Evolutionary conservation across 768 basidiomycete genomes (phyloP).

Genomic region (Leccinum imitatum): DNA sequence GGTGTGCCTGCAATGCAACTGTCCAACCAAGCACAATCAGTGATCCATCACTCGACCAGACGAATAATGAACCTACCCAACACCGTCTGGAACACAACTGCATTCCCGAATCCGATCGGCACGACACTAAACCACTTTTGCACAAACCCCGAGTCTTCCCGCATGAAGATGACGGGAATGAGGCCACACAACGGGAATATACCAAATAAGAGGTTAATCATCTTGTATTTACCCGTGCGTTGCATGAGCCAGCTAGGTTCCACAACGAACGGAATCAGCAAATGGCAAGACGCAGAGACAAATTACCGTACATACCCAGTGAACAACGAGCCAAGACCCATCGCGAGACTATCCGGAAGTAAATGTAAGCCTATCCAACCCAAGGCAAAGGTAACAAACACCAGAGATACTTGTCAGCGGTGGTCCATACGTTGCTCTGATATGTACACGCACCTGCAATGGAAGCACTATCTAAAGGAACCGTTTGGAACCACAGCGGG

Average conservation of each 20-base stretch:
- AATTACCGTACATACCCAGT: slow-evolving; percentile 35
- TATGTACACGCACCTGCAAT: slow-evolving; percentile 47
- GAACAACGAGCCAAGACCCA: slow-evolving; percentile 51
- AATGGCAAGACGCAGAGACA: background rate
- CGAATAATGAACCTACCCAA: slow-evolving; percentile 8
- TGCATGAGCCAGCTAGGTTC: slow-evolving; percentile 45
- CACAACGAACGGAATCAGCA: background rate
- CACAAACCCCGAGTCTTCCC: slow-evolving; percentile 23
- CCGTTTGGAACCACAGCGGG: slow-evolving; percentile 83
- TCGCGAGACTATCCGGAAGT: slow-evolving; percentile 49
- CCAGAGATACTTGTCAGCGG: background rate
- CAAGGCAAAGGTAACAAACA: background rate
- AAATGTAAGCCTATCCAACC: slow-evolving; percentile 41
- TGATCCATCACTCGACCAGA: background rate
- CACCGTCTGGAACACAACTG: slow-evolving; percentile 20
- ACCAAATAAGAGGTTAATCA: slow-evolving; percentile 48
- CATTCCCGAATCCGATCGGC: slow-evolving; percentile 19
- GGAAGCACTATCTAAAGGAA: slow-evolving; percentile 63
- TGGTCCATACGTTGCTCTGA: background rate
- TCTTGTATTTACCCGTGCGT: slow-evolving; percentile 50
- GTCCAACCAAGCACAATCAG: background rate
- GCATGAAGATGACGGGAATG: slow-evolving; percentile 33
- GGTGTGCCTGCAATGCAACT: slow-evolving; percentile 9
- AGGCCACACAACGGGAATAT: slow-evolving; percentile 47
- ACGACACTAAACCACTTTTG: slow-evolving; percentile 24